phyloP scores from a whole-genome alignment of 208 protist genomes.

The Crithidia acanthocephali region DNA sequence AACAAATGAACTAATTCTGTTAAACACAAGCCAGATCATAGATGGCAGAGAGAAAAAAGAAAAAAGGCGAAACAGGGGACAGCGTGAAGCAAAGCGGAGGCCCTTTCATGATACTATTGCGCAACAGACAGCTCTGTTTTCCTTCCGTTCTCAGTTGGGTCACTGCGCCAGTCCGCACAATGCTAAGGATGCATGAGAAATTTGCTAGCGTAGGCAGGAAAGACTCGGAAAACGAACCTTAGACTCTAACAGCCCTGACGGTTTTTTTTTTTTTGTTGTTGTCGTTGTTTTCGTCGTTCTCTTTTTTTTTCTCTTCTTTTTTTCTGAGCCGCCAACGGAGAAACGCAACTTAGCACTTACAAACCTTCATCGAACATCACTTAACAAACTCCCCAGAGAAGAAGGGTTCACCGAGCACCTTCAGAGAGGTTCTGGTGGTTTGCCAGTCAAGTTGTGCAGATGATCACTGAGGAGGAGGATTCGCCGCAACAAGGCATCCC shows the following conservation, averaged over 20 bases:
- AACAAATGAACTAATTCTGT: neutral
- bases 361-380: too few species aligned
- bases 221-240: too few species aligned
- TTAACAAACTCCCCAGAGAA: neutral
- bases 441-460: constrained; percentile 25
- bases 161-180: too few species aligned
- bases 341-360: too few species aligned
- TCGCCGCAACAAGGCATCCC: constrained; percentile 31
- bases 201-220: too few species aligned
- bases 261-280: neutral
- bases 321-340: too few species aligned
- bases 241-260: neutral
- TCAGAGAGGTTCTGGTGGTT: neutral
- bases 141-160: too few species aligned
- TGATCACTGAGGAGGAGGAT: constrained; percentile 31
- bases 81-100: neutral
- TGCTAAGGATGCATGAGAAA: too few species aligned
- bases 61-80: constrained; percentile 11
- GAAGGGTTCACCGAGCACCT: neutral
- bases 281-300: neutral
- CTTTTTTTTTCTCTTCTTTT: too few species aligned
- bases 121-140: too few species aligned
- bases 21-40: neutral
- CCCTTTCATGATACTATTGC: too few species aligned
- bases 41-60: neutral